A percentile compares a stretch with the other conserved stretches of the same genome.
Conservation (phyloP, 2,329 filamentous ascomycete species). For the Madurella mycetomatis region DNA sequence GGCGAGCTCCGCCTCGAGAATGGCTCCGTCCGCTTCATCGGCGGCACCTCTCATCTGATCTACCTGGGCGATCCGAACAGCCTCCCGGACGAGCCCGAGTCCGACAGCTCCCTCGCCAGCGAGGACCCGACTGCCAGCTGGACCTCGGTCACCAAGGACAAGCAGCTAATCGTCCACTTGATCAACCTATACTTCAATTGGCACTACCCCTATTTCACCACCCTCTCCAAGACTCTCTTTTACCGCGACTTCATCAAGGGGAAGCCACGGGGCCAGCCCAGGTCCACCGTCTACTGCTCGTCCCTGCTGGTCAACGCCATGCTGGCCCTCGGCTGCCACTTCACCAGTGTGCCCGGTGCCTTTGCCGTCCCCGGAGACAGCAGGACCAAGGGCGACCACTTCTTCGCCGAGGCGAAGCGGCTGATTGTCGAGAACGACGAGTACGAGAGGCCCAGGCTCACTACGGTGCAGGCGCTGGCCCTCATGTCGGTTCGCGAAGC, state of each 20-base stretch:
- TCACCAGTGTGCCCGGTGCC: conserved; percentile 71
- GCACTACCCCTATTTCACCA: conserved; percentile 96
- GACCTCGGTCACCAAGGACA: conserved; percentile 80
- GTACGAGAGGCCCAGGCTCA: conserved; percentile 81
- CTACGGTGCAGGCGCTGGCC: conserved; percentile 88
- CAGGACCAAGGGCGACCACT: conserved; percentile 88
- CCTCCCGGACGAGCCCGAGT: conserved; percentile 38
- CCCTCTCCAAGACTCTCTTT: conserved; percentile 79
- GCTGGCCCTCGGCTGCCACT: conserved; percentile 88
- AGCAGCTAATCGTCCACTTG: conserved; percentile 74
- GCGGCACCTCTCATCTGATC: conserved; percentile 89
- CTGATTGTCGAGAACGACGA: conserved; percentile 88
- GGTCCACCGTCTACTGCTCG: conserved; percentile 73
- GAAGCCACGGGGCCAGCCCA: conserved; percentile 48
- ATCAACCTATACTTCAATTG: conserved; percentile 98
- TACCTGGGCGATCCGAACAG: conserved; percentile 58
- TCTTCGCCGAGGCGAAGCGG: conserved; percentile 89
- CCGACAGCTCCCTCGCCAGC: conserved; percentile 45
- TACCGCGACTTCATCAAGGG: conserved; percentile 79
- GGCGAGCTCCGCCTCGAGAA: conserved; percentile 84
- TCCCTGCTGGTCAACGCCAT: conserved; percentile 89
- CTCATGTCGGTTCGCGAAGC: conserved; percentile 96
- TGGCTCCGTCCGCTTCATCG: conserved; percentile 84
- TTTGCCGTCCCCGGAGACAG: conserved; percentile 68
- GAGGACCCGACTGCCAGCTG: conserved; percentile 76